Evolutionary conservation across 345 rosid genomes (phyloP).

Genomic region (Eucalyptus rudis): DNA sequence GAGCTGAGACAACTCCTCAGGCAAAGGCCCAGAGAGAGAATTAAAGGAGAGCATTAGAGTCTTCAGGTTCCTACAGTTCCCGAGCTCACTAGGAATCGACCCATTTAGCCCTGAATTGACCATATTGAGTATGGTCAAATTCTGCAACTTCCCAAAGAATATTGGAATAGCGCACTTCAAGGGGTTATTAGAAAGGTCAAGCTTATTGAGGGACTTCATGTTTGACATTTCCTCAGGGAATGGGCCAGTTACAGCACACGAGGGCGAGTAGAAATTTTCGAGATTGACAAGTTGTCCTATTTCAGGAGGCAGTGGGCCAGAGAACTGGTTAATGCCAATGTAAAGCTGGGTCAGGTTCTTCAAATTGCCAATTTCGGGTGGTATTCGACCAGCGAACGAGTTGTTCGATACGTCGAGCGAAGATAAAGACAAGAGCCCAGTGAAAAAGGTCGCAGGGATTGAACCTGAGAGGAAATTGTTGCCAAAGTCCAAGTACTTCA

Average conservation of each 20-base stretch:
- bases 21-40: conserved; percentile 51
- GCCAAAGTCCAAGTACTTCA: conserved; percentile 50
- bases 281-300: conserved; percentile 52
- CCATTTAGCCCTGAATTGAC: conserved; percentile 53
- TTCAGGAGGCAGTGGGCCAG: conserved; percentile 63
- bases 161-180: conserved; percentile 54
- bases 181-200: conserved; percentile 83
- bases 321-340: conserved; percentile 54
- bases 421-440: conserved; percentile 23
- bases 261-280: conserved; percentile 35
- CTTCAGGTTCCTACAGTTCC: conserved; percentile 47
- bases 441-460: conserved; percentile 27
- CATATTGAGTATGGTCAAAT: conserved; percentile 37
- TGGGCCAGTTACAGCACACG: conserved; percentile 58
- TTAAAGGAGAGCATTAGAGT: conserved; percentile 64
- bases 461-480: conserved; percentile 54
- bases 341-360: conserved; percentile 49
- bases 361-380: conserved; percentile 45
- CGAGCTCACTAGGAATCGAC: conserved; percentile 61
- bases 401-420: conserved; percentile 73
- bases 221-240: conserved; percentile 47
- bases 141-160: conserved; percentile 39
- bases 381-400: conserved; percentile 45
- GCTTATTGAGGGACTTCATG: conserved; percentile 27
- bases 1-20: conserved; percentile 47